Conservation (phyloP, 345 rosid genomes). For the Psidium guajava region DNA sequence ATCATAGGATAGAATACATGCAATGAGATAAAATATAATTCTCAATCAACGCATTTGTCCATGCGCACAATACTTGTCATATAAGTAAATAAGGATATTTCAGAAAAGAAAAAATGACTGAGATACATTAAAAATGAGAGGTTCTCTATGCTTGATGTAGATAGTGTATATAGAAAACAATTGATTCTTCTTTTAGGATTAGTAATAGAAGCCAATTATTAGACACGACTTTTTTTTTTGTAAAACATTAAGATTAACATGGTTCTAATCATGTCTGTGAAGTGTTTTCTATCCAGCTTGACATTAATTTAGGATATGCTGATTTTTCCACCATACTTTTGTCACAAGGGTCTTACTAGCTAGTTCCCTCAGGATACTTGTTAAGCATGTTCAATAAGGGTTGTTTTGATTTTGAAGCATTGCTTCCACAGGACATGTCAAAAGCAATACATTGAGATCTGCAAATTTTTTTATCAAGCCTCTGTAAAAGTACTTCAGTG, state of each 20-base stretch:
- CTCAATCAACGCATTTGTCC: not conserved
- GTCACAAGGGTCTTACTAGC: not conserved
- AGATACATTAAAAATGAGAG: not conserved
- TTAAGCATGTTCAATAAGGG: not conserved
- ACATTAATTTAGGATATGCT: not conserved
- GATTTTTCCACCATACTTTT: not conserved
- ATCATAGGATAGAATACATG: not conserved
- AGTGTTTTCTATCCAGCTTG: not conserved
- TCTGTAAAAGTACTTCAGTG: not conserved
- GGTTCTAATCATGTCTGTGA: not conserved
- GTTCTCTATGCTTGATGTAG: not conserved
- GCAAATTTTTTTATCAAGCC: not conserved
- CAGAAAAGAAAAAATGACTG: not conserved
- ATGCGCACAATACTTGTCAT: not conserved
- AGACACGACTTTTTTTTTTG: not conserved
- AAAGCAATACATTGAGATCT: not conserved
- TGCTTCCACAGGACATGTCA: not conserved
- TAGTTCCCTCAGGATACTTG: not conserved
- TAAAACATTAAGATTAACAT: not conserved
- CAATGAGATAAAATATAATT: not conserved
- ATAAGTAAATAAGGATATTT: not conserved
- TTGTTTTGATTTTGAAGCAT: not conserved
- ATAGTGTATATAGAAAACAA: not conserved
- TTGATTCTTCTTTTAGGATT: not conserved
- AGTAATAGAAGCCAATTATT: not conserved